Conservation (phyloP, 2,329 filamentous ascomycete species). For the Truncatella angustata region DNA sequence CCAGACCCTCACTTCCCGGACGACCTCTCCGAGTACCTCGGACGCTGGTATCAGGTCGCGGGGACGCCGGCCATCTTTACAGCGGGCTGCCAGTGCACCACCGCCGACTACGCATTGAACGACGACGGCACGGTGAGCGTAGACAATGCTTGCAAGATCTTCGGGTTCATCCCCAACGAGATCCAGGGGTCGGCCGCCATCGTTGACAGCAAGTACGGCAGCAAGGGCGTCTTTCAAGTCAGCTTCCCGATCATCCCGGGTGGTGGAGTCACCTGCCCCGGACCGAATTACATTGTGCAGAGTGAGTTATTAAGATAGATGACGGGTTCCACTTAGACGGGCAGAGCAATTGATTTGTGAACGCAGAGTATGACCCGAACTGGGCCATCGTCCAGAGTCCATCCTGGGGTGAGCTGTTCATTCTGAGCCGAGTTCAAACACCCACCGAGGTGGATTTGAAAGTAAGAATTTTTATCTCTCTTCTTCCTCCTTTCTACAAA, state of each 20-base stretch:
- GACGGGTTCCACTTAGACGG: too few species aligned
- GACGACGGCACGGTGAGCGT: slow-evolving; percentile 17
- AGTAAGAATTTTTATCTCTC: too few species aligned
- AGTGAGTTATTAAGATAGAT: too few species aligned
- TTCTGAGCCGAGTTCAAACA: slow-evolving; percentile 18
- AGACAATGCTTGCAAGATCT: slow-evolving; percentile 15
- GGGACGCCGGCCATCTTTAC: slow-evolving; percentile 16
- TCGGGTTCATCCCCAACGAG: slow-evolving; percentile 11
- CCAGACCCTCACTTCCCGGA: slow-evolving; percentile 14
- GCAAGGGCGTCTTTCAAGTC: slow-evolving; percentile 16
- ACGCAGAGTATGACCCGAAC: slow-evolving; percentile 17
- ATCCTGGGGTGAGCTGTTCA: slow-evolving; percentile 14
- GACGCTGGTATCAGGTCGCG: slow-evolving; percentile 19
- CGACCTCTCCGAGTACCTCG: slow-evolving; percentile 14
- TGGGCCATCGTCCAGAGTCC: slow-evolving; percentile 19
- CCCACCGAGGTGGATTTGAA: slow-evolving; percentile 13
- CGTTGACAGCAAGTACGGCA: slow-evolving; percentile 16
- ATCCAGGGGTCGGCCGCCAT: slow-evolving; percentile 15
- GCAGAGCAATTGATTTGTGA: background rate
- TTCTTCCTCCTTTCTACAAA: too few species aligned
- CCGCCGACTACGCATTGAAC: slow-evolving; percentile 17
- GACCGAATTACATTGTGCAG: slow-evolving; percentile 20
- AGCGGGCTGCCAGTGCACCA: slow-evolving; percentile 16
- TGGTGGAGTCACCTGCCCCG: slow-evolving; percentile 13
- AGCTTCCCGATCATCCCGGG: slow-evolving; percentile 12